phyloP scores from a whole-genome alignment of 345 rosid species.

The Citrus medica region DNA sequence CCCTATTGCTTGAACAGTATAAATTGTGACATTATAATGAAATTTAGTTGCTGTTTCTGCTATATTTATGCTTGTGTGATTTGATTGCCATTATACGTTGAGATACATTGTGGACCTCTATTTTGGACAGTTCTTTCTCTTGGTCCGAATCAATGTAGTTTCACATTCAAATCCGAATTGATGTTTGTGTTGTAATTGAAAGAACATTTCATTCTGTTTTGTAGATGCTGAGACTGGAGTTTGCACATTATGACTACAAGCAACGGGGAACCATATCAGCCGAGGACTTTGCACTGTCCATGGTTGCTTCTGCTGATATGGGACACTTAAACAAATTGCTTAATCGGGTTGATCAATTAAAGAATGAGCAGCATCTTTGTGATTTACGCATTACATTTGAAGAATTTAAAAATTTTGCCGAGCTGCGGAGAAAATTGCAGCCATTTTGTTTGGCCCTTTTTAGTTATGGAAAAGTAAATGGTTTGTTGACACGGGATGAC shows the following conservation, averaged over 20 bases:
- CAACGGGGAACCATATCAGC: slow-evolving; percentile 65
- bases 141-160: neutral
- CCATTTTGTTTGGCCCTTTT: slow-evolving; percentile 88
- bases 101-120: neutral
- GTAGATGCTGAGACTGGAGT: slow-evolving; percentile 81
- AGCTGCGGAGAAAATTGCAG: slow-evolving; percentile 67
- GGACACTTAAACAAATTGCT: slow-evolving; percentile 60
- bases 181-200: neutral
- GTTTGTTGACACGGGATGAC: slow-evolving; percentile 65
- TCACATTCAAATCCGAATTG: neutral
- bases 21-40: neutral
- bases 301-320: slow-evolving; percentile 97
- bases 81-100: slow-evolving; percentile 1
- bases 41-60: neutral
- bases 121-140: neutral
- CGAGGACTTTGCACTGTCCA: slow-evolving; percentile 85
- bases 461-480: slow-evolving; percentile 78
- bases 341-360: slow-evolving; percentile 61
- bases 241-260: slow-evolving; percentile 88
- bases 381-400: slow-evolving; percentile 57
- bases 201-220: slow-evolving; percentile 3
- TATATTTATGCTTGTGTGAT: neutral
- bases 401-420: slow-evolving; percentile 80
- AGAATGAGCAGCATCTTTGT: slow-evolving; percentile 40
- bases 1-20: neutral